A percentile compares a stretch with the other conserved stretches of the same genome.
Evolutionary conservation across 2,329 filamentous ascomycete genomes (phyloP).

Genomic region (Hymenoscyphus repandus): DNA sequence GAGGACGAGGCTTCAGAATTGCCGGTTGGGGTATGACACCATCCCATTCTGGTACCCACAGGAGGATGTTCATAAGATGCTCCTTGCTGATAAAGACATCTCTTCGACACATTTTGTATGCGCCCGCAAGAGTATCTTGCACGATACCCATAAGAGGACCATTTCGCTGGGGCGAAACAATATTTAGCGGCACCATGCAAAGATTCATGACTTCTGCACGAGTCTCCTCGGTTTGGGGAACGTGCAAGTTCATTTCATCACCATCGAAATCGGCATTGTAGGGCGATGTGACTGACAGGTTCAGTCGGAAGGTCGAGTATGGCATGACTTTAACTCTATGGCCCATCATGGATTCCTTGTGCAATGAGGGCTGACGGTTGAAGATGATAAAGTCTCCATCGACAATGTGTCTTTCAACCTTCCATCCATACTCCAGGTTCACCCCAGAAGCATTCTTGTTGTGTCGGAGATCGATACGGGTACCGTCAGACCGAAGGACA

Average conservation of each 20-base stretch:
- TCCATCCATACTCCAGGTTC: conserved; percentile 95
- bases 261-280: conserved; percentile 99
- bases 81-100: conserved; percentile 89
- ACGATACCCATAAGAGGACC: conserved; percentile 99
- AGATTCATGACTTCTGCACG: conserved; percentile 90
- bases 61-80: conserved; percentile 90
- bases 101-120: conserved; percentile 92
- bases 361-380: conserved; percentile 97
- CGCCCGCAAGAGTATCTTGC: conserved; percentile 92
- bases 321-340: conserved; percentile 97
- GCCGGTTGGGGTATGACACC: conserved; percentile 87
- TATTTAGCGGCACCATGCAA: conserved; percentile 96
- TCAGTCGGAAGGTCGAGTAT: conserved; percentile 96
- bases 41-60: conserved; percentile 98
- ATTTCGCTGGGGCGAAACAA: conserved; percentile 96
- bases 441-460: conserved; percentile 76
- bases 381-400: conserved; percentile 98
- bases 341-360: conserved; percentile 99
- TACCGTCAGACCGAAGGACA: conserved; percentile 88
- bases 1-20: conserved; percentile 86
- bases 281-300: conserved; percentile 93
- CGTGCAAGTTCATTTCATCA: conserved; percentile 99
- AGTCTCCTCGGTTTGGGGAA: conserved; percentile 95
- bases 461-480: conserved; percentile 89
- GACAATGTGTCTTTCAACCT: conserved; percentile 93